These are phyloP conservation scores for Penicillium turbatum DNA, from an alignment of 495 filamentous ascomycete species.

Conservation along the genomic window DNA sequence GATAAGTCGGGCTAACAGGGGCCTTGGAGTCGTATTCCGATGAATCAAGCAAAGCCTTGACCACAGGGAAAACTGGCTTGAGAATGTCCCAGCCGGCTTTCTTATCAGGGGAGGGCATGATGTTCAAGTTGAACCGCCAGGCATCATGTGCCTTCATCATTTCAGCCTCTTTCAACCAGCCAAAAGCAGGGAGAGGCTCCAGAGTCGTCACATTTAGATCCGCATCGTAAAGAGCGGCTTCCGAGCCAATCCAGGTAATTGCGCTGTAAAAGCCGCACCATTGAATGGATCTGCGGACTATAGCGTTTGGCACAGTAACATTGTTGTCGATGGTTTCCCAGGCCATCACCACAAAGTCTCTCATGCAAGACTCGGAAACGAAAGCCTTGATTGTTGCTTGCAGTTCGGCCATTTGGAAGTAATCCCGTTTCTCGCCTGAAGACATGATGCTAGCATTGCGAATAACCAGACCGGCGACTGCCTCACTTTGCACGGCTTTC, in stretches of 20 bases:
- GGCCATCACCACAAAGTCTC: slow-evolving; percentile 42
- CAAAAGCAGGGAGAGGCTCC: slow-evolving; percentile 50
- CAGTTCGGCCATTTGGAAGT: slow-evolving; percentile 42
- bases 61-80: slow-evolving; percentile 23
- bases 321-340: slow-evolving; percentile 56
- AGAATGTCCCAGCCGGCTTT: slow-evolving; percentile 29
- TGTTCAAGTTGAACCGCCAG: slow-evolving; percentile 44
- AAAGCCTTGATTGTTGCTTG: slow-evolving; percentile 50
- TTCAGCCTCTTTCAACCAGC: slow-evolving; percentile 52
- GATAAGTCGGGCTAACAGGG: slow-evolving; percentile 5
- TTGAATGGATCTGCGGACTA: slow-evolving; percentile 48
- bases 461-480: slow-evolving; percentile 44
- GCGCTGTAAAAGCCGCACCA: slow-evolving; percentile 57
- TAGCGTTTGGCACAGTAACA: slow-evolving; percentile 43
- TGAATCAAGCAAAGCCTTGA: slow-evolving; percentile 28
- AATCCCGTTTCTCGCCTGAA: slow-evolving; percentile 46
- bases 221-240: slow-evolving; percentile 40
- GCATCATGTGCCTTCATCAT: slow-evolving; percentile 50
- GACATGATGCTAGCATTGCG: slow-evolving; percentile 48
- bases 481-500: slow-evolving; percentile 31
- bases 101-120: slow-evolving; percentile 17
- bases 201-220: slow-evolving; percentile 29
- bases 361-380: slow-evolving; percentile 48
- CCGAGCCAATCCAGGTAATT: slow-evolving; percentile 47
- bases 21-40: slow-evolving; percentile 14